Conservation (phyloP, 1,284 basidiomycete genomes). For the Leccinum solheimii region DNA sequence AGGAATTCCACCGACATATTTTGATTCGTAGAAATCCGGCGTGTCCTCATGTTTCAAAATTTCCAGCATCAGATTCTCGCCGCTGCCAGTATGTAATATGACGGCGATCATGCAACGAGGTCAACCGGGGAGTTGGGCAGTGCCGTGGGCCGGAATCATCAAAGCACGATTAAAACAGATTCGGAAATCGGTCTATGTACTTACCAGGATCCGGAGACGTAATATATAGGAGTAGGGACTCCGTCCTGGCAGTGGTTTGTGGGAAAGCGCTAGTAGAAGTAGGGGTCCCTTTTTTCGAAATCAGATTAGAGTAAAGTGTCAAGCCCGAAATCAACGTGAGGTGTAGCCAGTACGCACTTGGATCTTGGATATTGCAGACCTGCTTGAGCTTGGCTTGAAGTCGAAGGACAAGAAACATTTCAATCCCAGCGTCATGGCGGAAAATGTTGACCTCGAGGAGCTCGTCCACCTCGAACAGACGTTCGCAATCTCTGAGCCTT, state of each 20-base stretch:
- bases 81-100: not conserved
- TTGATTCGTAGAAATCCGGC: not conserved
- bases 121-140: not conserved
- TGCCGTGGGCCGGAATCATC: not conserved
- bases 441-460: no score
- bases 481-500: conserved; percentile 34
- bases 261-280: no score
- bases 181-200: no score
- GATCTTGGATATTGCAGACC: no score
- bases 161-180: no score
- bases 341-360: no score
- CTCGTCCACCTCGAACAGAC: not conserved
- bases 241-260: not conserved
- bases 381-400: no score
- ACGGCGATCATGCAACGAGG: not conserved
- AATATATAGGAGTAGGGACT: not conserved
- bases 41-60: not conserved
- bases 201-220: not conserved
- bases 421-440: no score
- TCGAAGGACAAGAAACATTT: no score
- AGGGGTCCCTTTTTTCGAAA: no score
- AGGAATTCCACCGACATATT: not conserved
- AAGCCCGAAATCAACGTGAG: no score
- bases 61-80: not conserved
- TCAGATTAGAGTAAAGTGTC: no score